These are phyloP conservation scores for Heterobasidion occidentale DNA, from an alignment of 1,284 basidiomycete genomes.

Conservation along the genomic window DNA sequence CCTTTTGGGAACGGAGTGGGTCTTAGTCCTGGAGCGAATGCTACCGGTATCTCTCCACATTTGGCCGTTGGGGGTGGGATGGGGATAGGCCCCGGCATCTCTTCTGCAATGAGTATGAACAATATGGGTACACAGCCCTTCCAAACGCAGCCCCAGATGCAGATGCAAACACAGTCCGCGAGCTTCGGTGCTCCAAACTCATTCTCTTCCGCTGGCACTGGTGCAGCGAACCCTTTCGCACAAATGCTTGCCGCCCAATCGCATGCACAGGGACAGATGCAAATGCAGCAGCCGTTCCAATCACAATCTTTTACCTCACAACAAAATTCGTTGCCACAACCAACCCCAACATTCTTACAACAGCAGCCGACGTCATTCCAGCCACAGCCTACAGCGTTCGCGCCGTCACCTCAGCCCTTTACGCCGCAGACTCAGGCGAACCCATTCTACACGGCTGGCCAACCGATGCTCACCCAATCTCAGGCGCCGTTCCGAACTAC, in stretches of 20 bases:
- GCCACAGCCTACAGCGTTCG: constrained; percentile 5
- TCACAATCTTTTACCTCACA: neutral
- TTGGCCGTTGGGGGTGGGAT: neutral
- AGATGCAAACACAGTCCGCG: constrained; percentile 5
- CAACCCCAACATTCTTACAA: constrained; percentile 7
- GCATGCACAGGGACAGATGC: neutral
- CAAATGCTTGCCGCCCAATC: constrained; percentile 14
- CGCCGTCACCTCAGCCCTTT: constrained; percentile 11
- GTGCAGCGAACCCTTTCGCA: constrained; percentile 8
- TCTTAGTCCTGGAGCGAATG: neutral
- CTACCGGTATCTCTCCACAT: neutral
- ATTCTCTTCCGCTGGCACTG: neutral
- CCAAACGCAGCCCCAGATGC: constrained; percentile 9
- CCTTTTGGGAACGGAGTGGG: neutral
- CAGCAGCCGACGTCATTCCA: constrained; percentile 11
- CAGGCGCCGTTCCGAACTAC: constrained; percentile 12
- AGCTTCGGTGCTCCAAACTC: constrained; percentile 7
- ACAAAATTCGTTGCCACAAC: neutral
- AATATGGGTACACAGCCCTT: constrained; percentile 8
- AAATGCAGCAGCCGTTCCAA: constrained; percentile 1
- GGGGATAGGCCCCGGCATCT: neutral
- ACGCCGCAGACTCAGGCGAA: constrained; percentile 8
- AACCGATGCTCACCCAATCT: constrained; percentile 11
- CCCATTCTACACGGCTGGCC: constrained; percentile 9
- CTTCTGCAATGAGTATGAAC: neutral